Percentiles rank a stretch among this genome's conserved stretches.
Conservation (phyloP, 1,284 basidiomycete genomes). For the Phylloporus gajari region DNA sequence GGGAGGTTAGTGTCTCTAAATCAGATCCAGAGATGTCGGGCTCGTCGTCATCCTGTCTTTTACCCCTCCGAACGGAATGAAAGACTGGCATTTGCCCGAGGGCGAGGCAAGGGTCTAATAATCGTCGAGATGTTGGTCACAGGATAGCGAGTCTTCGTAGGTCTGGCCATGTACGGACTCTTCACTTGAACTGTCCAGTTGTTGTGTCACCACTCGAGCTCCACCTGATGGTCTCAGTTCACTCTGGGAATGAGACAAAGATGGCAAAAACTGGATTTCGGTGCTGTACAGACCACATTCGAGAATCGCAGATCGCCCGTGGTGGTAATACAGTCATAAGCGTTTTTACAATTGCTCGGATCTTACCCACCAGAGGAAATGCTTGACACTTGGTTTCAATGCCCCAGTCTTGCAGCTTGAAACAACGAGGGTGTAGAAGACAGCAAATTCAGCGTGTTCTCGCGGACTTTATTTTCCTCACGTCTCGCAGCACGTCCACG, state of each 20-base stretch:
- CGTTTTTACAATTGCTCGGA: constrained; percentile 58
- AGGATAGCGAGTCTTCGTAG: too few species aligned
- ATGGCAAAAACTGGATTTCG: constrained; percentile 49
- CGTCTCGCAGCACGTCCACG: too few species aligned
- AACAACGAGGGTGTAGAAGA: too few species aligned
- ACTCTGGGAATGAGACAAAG: constrained; percentile 53
- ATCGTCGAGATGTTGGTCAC: too few species aligned
- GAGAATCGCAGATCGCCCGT: constrained; percentile 73
- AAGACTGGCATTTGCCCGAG: constrained; percentile 65
- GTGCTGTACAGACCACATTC: constrained; percentile 70
- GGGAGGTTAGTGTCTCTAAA: constrained; percentile 30
- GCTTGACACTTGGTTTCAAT: constrained; percentile 36
- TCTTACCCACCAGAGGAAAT: background rate
- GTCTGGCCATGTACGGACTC: constrained; percentile 82
- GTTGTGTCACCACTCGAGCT: constrained; percentile 84
- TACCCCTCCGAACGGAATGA: constrained; percentile 54
- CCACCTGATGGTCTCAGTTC: constrained; percentile 56
- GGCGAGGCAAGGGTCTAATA: too few species aligned
- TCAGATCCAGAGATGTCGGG: constrained; percentile 42
- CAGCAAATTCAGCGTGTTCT: too few species aligned
- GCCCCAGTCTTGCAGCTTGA: too few species aligned
- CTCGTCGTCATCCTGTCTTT: constrained; percentile 54
- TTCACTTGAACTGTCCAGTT: constrained; percentile 79
- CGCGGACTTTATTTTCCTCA: too few species aligned
- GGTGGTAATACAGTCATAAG: constrained; percentile 68